These are phyloP conservation scores for Linanthus parryae DNA, from an alignment of 148 eudicot genomes.

Conservation along the genomic window DNA sequence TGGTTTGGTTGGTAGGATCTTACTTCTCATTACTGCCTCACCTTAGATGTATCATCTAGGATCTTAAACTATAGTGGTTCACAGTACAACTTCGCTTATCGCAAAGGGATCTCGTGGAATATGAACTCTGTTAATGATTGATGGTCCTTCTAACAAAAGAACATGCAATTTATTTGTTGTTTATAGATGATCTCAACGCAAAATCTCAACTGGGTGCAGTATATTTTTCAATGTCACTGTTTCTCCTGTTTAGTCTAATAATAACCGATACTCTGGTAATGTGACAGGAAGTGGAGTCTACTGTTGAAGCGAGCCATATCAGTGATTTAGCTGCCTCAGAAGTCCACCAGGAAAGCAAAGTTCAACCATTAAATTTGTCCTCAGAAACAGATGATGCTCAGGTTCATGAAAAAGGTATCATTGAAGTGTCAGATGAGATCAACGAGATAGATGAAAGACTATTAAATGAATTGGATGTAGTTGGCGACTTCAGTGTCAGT, in stretches of 20 bases:
- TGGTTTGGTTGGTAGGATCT: too few species aligned
- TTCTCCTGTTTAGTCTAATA: background rate
- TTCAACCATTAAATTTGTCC: constrained; percentile 12
- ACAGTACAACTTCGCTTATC: too few species aligned
- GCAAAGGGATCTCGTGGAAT: too few species aligned
- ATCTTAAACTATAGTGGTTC: too few species aligned
- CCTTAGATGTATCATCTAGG: too few species aligned
- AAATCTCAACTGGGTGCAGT: too few species aligned
- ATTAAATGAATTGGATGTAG: constrained; percentile 63
- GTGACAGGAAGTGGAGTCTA: constrained; percentile 32
- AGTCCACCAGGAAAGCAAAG: constrained; percentile 20
- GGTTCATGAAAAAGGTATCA: constrained; percentile 18
- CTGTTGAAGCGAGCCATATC: constrained; percentile 17
- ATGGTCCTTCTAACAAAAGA: too few species aligned
- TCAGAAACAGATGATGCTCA: constrained; percentile 16
- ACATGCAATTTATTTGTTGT: too few species aligned
- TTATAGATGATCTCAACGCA: too few species aligned
- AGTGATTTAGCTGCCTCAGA: constrained; percentile 14
- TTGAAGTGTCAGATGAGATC: constrained; percentile 33
- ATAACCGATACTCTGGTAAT: constrained; percentile 9
- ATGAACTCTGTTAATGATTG: too few species aligned
- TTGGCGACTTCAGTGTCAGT: constrained; percentile 60
- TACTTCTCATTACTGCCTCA: too few species aligned
- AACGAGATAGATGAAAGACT: constrained; percentile 62
- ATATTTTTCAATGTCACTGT: background rate